Evolutionary conservation across 345 rosid genomes (phyloP), one percentile per base, ranked within the genome.

Genomic region (Populus ilicifolia): DNA sequence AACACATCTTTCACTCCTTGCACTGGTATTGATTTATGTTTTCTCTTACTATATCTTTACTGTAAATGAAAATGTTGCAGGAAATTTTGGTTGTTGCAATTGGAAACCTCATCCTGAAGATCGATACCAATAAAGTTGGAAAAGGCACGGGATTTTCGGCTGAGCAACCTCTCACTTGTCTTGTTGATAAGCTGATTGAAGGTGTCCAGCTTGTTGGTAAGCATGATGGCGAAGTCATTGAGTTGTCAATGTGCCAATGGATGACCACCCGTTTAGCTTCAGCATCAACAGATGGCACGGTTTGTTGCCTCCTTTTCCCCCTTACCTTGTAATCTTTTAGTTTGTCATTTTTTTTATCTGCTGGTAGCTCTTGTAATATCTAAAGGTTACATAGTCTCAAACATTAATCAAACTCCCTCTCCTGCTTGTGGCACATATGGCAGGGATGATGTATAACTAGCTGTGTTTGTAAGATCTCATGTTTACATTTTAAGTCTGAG

Each of bases 191-290:
- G 68, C 73, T 89, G 79, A 78, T 90, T 69, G 92, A 88, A 69
- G 99, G 99, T 74, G 85, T 96, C 62, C 93, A 93, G 77, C 87
- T 91, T 78, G 87, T 91, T 75, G 97, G 97, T 77, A 89, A 87
- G 78, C 99, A 96, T 77, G 96, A 91, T 75, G 98, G 94, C 67
- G 94, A 87, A 82, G 86, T 93, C 52, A 96, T 98, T n/a, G 99
- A 92, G 84, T 83, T 96, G 82, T 96, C 98, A 29, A 90, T 96
- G 93, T 96, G 94, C 82, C 94, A 93, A 77, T 93, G 94, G 97
- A 89, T 89, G 94, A 88, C 85, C 69, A 88, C 94, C 63, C 91
- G 91, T 68, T 86, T 76, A n/a, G 75, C 83, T 70, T 77, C 82
- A 38, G 67, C 82, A 36, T 75, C 72, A 39, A 73, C 52, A 43